Percentiles rank a stretch among this genome's conserved stretches.
Conservation (phyloP, 2,329 filamentous ascomycete species). For the Pseudopithomyces maydicus region DNA sequence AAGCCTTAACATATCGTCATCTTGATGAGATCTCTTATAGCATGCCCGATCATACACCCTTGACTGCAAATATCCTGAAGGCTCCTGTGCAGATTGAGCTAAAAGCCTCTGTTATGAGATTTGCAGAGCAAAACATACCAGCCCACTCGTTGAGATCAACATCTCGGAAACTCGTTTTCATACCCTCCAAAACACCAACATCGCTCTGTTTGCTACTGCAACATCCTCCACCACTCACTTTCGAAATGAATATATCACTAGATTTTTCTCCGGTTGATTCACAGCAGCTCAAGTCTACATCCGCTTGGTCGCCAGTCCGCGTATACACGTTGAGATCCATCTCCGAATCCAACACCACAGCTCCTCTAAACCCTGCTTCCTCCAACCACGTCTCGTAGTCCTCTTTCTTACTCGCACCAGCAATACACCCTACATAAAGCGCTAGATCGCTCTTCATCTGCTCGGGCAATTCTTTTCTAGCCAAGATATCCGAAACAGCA, state of each 20-base stretch:
- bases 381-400: conserved; percentile 60
- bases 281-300: conserved; percentile 4
- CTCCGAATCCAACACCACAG: conserved; percentile 20
- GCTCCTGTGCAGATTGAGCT: conserved; percentile 36
- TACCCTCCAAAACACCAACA: conserved; percentile 15
- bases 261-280: background rate
- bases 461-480: conserved; percentile 54
- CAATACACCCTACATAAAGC: conserved; percentile 65
- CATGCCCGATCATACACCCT: conserved; percentile 20
- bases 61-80: conserved; percentile 59
- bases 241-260: background rate
- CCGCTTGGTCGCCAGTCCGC: conserved; percentile 1
- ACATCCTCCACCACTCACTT: background rate
- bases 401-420: conserved; percentile 59
- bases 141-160: conserved; percentile 38
- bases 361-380: conserved; percentile 48
- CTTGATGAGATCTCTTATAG: background rate
- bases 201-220: conserved; percentile 12
- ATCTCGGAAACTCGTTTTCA: conserved; percentile 23
- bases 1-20: background rate
- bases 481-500: conserved; percentile 65
- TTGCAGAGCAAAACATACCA: conserved; percentile 7
- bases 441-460: conserved; percentile 56
- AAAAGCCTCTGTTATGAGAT: background rate
- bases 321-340: conserved; percentile 22